Base-by-base conservation (phyloP, 2,329 filamentous ascomycete genomes). In the Aureobasidium mangrovei region DNA sequence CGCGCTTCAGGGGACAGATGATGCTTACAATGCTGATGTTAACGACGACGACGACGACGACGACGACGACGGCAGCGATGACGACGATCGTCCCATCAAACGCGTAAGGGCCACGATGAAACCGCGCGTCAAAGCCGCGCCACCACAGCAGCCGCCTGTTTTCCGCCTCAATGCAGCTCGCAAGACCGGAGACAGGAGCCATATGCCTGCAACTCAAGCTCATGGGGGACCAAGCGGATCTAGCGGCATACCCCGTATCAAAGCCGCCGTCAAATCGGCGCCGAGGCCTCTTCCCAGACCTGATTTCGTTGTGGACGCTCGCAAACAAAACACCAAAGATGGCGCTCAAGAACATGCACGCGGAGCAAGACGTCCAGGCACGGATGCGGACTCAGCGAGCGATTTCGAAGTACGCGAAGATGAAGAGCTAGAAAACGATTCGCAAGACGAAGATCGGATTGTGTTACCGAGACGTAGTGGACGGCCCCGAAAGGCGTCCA, bases 71-170 rank as follows among this genome's bases (percentile, higher is more conserved):
- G 32, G 10, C 3, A 33, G 31, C 12, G 40, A 36, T n/a, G 49
- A 53, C 4, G 32, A 53, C 27, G 49, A 53, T 6, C 49, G 49
- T 4, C 49, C 49, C 2, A 35, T 18, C 2, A 53, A 53, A 31
- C 49, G 49, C 7, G 32, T 12, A 7, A 42, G 48, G 32, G 32
- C 32, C 10, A 52, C 5, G 4, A 18, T 5, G 5, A 18, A 39
- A 5, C 7, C n/a, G 7, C 7, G 28, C 7, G 18, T 32, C 28
- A 7, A 39, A 32, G n/a, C n/a, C 32, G 1, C 46, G 4, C 27
- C 46, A 7, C 9, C 38, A 5, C n/a, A 33, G 8, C n/a, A 39
- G 6, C 24, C 12, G 38, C 18, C 39, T 6, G 18, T 18, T 12
- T n/a, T 44, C 42, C 27, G 7, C 12, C 29, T 10, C 18, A 35